Percentiles rank a stretch among this genome's conserved stretches.
phyloP scores from a whole-genome alignment of 2,329 filamentous ascomycete genomes.

The Scedosporium boydii region DNA sequence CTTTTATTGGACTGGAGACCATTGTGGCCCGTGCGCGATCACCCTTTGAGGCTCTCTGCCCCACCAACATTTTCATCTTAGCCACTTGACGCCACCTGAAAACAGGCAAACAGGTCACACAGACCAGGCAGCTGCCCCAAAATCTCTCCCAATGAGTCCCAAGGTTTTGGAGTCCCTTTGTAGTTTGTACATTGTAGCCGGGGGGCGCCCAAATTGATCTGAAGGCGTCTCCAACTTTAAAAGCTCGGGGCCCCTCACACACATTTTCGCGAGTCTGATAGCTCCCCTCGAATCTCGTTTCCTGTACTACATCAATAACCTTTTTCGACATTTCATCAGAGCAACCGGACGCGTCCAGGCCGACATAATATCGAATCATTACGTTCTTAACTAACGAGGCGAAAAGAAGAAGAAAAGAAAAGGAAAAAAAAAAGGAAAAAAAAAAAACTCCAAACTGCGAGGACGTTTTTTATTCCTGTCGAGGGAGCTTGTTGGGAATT shows the following conservation, averaged over 20 bases:
- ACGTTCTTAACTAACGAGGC: background rate
- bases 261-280: background rate
- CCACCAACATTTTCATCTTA: background rate
- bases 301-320: background rate
- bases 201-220: background rate
- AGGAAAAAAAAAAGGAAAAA: background rate
- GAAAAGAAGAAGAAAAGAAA: background rate
- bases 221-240: slow-evolving; percentile 1
- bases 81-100: background rate
- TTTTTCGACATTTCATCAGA: background rate
- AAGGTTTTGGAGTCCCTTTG: background rate
- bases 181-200: background rate
- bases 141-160: background rate
- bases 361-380: background rate
- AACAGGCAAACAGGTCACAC: background rate
- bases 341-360: background rate
- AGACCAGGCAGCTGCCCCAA: background rate
- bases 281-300: background rate
- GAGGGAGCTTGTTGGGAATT: background rate
- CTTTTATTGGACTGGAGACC: slow-evolving; percentile 6
- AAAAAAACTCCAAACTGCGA: background rate
- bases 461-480: background rate
- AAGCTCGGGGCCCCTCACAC: background rate
- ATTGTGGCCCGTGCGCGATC: background rate
- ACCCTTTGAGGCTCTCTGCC: background rate